Evolutionary conservation across 2,329 filamentous ascomycete species (phyloP).

Genomic region (Apiospora pterosperma): DNA sequence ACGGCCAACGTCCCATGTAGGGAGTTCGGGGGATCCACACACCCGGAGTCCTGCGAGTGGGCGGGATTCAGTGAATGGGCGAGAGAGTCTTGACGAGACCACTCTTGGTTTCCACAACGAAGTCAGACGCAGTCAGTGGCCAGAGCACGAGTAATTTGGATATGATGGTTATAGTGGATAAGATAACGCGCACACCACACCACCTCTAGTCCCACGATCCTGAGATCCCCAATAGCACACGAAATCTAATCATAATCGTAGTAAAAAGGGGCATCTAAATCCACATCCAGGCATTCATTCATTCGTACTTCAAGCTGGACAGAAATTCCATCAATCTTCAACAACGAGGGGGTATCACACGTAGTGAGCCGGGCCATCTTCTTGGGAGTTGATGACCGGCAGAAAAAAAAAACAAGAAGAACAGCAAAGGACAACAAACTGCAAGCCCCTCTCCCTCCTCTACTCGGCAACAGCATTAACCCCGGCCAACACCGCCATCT

Average conservation of each 20-base stretch:
- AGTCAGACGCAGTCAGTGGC: not conserved
- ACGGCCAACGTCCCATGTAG: not conserved
- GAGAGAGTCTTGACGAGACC: not conserved
- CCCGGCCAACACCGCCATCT: conserved; percentile 49
- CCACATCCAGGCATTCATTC: not conserved
- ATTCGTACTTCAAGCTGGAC: not conserved
- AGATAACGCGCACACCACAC: not conserved
- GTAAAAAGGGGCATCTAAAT: not conserved
- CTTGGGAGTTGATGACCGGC: not conserved
- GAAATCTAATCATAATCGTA: not conserved
- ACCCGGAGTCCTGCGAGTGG: not conserved
- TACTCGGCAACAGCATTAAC: conserved; percentile 21
- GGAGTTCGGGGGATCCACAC: not conserved
- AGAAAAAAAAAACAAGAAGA: not conserved
- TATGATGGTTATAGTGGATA: not conserved
- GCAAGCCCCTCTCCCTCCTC: not conserved
- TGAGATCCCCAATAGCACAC: not conserved
- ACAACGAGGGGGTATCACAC: not conserved
- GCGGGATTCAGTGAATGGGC: not conserved
- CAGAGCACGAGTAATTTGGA: not conserved
- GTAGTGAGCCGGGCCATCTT: not conserved
- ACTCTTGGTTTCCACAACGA: not conserved
- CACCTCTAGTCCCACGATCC: not conserved
- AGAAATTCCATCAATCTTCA: not conserved
- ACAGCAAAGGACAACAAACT: not conserved